Evolutionary conservation across 1,139 yeast species (phyloP), one percentile per base, ranked within the genome.

Genomic region (Yamadazyma atmosphaerica): DNA sequence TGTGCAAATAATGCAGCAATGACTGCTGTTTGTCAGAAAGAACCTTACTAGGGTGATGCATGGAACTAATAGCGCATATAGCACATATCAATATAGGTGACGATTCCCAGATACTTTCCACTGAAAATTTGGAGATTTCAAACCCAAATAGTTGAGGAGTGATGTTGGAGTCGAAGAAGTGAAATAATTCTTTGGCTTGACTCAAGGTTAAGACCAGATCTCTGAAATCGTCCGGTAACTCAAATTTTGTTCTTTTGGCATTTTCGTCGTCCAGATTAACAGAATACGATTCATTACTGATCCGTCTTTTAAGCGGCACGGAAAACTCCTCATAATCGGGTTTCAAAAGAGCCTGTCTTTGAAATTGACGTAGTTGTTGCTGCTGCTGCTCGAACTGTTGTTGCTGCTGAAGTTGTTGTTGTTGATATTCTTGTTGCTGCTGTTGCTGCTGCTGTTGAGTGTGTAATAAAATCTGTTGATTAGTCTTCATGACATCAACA

Each of bases 71-170:
- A 4, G 84, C 71, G 44, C 83, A 75, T 2, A 82, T 74, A 1
- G 86, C 80, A 42, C 81, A 78, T 2, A 81, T 74, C 15, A 82
- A 59, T 3, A 82, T 64, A 0, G 86, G 86, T 21, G 84, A 79
- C 4, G 68, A 51, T 3, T 63, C 58, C 86, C 86, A 81, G 7
- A 79, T 65, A 2, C 59, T 58, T 14, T 75, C 74, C 2, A 79
- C 68, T 0, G 74, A 62, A 38, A 79, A 69, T 38, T 69, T 65
- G 1, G 81, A 69, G 2, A 82, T 66, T 37, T 76, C 81, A 55
- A 81, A 83, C 1, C 88, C 88, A 60, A 81, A 82, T 31, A 83
- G 60, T 49, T 82, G 86, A 14, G 81, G 82, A 0, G 85, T 68
- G 15, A 82, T 79, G 41, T 79, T 72, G 3, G 67, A 57, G 47